These are phyloP conservation scores for Aspergillus intermedius DNA, from an alignment of 2,329 filamentous ascomycete genomes.

Conservation along the genomic window DNA sequence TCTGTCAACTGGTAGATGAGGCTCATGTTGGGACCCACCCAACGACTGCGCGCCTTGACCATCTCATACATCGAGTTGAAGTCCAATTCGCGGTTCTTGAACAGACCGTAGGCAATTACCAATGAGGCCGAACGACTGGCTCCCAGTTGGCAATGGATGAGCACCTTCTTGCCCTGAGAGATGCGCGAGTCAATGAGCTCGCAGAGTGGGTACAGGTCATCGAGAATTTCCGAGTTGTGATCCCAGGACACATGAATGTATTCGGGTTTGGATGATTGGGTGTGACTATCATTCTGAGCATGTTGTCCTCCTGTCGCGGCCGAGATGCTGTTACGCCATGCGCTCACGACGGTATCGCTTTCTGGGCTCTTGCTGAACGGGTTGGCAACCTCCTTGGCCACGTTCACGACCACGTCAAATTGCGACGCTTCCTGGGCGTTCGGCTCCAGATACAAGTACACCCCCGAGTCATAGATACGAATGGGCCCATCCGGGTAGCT, in stretches of 20 bases:
- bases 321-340: conserved; percentile 45
- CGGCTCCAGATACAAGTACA: conserved; percentile 59
- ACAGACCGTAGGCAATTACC: conserved; percentile 60
- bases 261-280: conserved; percentile 44
- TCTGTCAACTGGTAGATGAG: conserved; percentile 63
- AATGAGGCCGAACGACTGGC: conserved; percentile 61
- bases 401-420: conserved; percentile 60
- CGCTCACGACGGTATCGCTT: conserved; percentile 36
- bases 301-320: conserved; percentile 34
- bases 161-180: conserved; percentile 51
- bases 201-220: conserved; percentile 54
- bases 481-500: conserved; percentile 60
- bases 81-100: conserved; percentile 55
- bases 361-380: conserved; percentile 42
- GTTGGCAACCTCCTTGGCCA: conserved; percentile 59
- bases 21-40: conserved; percentile 65
- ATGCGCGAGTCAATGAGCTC: conserved; percentile 57
- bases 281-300: conserved; percentile 30
- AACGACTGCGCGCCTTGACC: conserved; percentile 58
- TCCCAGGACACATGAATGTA: conserved; percentile 63
- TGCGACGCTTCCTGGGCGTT: conserved; percentile 52
- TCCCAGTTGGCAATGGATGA: conserved; percentile 60
- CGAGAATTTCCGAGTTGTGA: conserved; percentile 61
- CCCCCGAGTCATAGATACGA: conserved; percentile 55
- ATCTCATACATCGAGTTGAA: conserved; percentile 60